Conservation (phyloP, 2,329 filamentous ascomycete species). For the Colletotrichum sp. region DNA sequence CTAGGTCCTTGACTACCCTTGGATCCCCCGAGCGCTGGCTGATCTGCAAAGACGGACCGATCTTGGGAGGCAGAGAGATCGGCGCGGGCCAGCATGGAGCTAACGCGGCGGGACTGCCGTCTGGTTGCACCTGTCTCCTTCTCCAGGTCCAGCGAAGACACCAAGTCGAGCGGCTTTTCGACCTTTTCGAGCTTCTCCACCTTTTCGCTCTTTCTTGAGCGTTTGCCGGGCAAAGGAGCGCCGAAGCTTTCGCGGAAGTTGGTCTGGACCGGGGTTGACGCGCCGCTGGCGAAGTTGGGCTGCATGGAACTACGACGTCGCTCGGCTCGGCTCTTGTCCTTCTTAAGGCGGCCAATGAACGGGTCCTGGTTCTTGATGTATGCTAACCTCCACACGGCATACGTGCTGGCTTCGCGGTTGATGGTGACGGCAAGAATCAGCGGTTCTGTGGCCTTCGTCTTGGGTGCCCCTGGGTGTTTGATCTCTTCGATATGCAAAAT, state of each 20-base stretch:
- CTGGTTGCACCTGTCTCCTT: conserved; percentile 58
- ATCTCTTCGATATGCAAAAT: conserved; percentile 81
- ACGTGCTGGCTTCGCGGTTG: conserved; percentile 76
- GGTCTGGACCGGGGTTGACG: conserved; percentile 76
- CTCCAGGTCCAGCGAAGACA: conserved; percentile 75
- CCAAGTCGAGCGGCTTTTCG: conserved; percentile 64
- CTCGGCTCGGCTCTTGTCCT: conserved; percentile 50
- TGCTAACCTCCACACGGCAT: conserved; percentile 84
- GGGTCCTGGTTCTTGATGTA: conserved; percentile 75
- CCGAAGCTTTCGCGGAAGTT: conserved; percentile 81
- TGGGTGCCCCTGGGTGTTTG: conserved; percentile 53
- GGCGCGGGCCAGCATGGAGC: conserved; percentile 86
- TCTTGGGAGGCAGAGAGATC: conserved; percentile 89
- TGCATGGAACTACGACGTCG: conserved; percentile 70
- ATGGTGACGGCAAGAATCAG: conserved; percentile 81
- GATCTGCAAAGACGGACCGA: conserved; percentile 78
- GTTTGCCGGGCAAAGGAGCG: conserved; percentile 58
- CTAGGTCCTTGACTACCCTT: conserved; percentile 70
- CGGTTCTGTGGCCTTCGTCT: conserved; percentile 45
- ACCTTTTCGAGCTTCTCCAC: conserved; percentile 37
- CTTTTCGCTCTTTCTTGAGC: conserved; percentile 55
- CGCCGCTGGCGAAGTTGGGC: conserved; percentile 73
- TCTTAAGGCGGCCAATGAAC: conserved; percentile 51
- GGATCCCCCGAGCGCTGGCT: conserved; percentile 48
- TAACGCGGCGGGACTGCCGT: conserved; percentile 78